phyloP scores from a whole-genome alignment of 2,329 filamentous ascomycete species.

The Talaromyces sp. region DNA sequence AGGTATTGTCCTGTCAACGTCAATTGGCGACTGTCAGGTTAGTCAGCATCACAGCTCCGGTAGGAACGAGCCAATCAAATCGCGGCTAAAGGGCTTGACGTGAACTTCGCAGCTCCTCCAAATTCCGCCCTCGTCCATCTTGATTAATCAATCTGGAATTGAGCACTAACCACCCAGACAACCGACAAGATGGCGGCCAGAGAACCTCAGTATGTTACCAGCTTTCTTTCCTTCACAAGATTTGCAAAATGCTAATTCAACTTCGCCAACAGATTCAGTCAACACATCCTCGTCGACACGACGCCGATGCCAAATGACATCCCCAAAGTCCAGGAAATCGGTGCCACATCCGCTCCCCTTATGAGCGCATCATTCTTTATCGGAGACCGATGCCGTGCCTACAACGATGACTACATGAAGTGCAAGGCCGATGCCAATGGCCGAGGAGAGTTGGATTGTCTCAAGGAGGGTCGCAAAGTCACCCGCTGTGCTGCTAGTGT shows the following conservation, averaged over 20 bases:
- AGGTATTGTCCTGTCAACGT: neutral
- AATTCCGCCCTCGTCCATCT: slow-evolving; percentile 13
- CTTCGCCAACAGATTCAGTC: slow-evolving; percentile 71
- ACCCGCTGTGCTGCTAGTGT: slow-evolving; percentile 95
- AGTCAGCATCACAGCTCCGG: slow-evolving; percentile 19
- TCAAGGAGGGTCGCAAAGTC: slow-evolving; percentile 94
- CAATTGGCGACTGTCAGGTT: neutral
- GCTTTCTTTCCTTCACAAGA: slow-evolving; percentile 24
- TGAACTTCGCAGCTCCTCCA: slow-evolving; percentile 28
- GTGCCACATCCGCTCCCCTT: slow-evolving; percentile 86
- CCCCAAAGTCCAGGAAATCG: slow-evolving; percentile 89
- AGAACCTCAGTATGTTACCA: slow-evolving; percentile 31
- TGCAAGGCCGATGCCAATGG: slow-evolving; percentile 96
- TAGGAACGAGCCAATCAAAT: slow-evolving; percentile 33
- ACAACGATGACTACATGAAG: slow-evolving; percentile 99
- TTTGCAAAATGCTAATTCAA: slow-evolving; percentile 16
- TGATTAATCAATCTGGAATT: slow-evolving; percentile 14
- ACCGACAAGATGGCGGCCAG: slow-evolving; percentile 31
- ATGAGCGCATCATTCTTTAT: slow-evolving; percentile 95
- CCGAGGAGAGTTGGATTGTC: slow-evolving; percentile 85
- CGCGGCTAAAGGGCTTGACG: slow-evolving; percentile 32
- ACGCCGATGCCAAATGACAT: slow-evolving; percentile 90
- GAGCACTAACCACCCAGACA: slow-evolving; percentile 16
- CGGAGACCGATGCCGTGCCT: slow-evolving; percentile 86
- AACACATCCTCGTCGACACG: slow-evolving; percentile 89